phyloP scores from a whole-genome alignment of 1,284 basidiomycete species.

The Anthracocystis walkeri region DNA sequence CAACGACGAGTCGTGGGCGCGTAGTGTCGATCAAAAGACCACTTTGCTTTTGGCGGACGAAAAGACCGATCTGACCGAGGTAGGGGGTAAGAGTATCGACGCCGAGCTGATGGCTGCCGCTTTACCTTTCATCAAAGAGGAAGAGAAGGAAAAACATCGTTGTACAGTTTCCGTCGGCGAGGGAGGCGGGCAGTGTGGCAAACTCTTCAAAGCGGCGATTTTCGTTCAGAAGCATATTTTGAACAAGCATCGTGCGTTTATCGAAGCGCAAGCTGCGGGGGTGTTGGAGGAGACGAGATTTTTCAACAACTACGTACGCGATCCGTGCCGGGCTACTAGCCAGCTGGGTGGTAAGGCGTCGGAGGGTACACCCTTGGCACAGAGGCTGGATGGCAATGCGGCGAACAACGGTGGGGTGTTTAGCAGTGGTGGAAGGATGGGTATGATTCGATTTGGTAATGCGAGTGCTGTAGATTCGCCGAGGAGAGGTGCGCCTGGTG shows the following conservation, averaged over 20 bases:
- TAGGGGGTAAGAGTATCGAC: conserved; percentile 49
- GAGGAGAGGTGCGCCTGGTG: conserved; percentile 5
- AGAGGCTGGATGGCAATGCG: conserved; percentile 18
- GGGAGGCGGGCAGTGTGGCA: conserved; percentile 52
- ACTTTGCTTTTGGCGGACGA: conserved; percentile 46
- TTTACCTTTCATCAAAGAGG: conserved; percentile 52
- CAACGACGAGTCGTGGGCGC: conserved; percentile 57
- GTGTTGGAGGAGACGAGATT: conserved; percentile 35
- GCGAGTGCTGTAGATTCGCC: conserved; percentile 39
- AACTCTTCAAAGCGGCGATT: conserved; percentile 61
- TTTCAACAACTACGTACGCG: conserved; percentile 57
- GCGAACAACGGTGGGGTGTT: conserved; percentile 21
- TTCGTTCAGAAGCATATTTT: conserved; percentile 66
- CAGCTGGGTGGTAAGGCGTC: conserved; percentile 14
- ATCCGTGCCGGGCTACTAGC: conserved; percentile 46
- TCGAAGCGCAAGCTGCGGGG: conserved; percentile 27
- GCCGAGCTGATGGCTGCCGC: conserved; percentile 48
- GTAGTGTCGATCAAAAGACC: conserved; percentile 59
- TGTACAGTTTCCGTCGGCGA: conserved; percentile 53
- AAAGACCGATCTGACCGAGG: conserved; percentile 41
- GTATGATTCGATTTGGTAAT: conserved; percentile 47
- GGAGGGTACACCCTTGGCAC: conserved; percentile 15
- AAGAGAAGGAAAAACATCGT: conserved; percentile 61
- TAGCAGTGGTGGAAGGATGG: conserved; percentile 38
- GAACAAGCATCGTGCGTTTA: conserved; percentile 60